These are phyloP conservation scores for Thalassiosira hispida DNA, from an alignment of 352 stramenopile genomes.

Conservation along the genomic window DNA sequence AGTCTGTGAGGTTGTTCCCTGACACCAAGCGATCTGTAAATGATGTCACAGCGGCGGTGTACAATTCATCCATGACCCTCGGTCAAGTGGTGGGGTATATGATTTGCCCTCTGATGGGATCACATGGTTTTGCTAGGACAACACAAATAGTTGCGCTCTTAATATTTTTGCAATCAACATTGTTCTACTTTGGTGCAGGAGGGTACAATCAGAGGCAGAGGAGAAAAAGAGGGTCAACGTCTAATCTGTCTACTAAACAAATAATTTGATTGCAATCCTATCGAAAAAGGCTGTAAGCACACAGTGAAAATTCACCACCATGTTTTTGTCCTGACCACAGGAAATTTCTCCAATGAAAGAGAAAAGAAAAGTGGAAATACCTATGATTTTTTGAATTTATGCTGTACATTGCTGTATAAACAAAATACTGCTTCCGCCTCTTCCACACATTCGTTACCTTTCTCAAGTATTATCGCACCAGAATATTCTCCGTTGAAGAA, in stretches of 20 bases:
- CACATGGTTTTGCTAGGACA: slow-evolving; percentile 33
- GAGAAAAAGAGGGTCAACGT: neutral
- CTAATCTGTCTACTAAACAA: neutral
- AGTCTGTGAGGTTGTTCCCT: slow-evolving; percentile 30
- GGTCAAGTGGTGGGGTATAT: slow-evolving; percentile 53
- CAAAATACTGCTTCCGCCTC: neutral
- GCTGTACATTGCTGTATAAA: too few species aligned
- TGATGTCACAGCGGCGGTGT: slow-evolving; percentile 53
- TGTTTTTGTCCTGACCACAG: too few species aligned
- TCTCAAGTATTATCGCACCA: neutral
- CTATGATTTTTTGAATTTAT: too few species aligned
- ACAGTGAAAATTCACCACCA: too few species aligned
- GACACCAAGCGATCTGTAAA: slow-evolving; percentile 38
- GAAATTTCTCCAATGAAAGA: too few species aligned
- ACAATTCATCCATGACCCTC: slow-evolving; percentile 54
- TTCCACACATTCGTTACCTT: neutral
- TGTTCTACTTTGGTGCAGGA: slow-evolving; percentile 33
- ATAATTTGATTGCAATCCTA: too few species aligned
- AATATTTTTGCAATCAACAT: slow-evolving; percentile 46
- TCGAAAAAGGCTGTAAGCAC: too few species aligned
- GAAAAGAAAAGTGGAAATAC: too few species aligned
- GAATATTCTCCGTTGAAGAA: neutral
- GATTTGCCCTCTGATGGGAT: slow-evolving; percentile 33
- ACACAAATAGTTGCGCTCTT: slow-evolving; percentile 33
- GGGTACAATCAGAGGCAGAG: neutral